Base-by-base conservation (phyloP, 208 protist genomes). In the Phytomonas francai region DNA sequence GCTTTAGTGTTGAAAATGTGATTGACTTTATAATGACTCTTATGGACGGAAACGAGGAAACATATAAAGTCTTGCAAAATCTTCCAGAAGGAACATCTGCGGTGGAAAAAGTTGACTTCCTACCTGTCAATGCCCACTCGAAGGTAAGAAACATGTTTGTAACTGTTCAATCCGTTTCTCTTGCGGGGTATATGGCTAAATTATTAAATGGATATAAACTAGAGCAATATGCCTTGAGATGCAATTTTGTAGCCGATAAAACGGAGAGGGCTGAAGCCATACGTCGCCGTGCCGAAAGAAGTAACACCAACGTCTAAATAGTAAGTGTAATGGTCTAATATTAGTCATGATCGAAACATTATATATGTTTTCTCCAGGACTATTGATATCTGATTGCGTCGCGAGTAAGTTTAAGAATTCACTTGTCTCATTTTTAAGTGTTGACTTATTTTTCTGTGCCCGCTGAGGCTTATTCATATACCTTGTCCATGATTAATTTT, bases 11-110 rank as follows among this genome's bases (percentile, higher is more conserved):
- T 36, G 54, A 78, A 27, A 67, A 88, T 33, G 74, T 96, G 6
- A 79, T 66, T 29, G 84, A 92, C 45, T 80, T 93, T 60, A 84
- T 94, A n/a, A 76, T 67, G 63, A 82, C 84, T 19, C 59, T 88
- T 16, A 0, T 91, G 6, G 74, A 87, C 71, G 45, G 27, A 19
- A 22, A 66, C 62, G 19, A 56, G 3, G 27, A 66, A 49, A 49
- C 39, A 9, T 19, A 49, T 19, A 2, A 49, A 49, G 16, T 49
- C 6, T 49, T 49, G 39, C 14, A 49, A 49, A 49, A 49, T 9
- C 39, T 6, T 6, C 12, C 39, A 9, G 39, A 49, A 19, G 39
- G 39, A 9, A 49, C 16, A 49, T 1, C 39, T 49, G 14, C 16
- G 39, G 39, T 49, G 16, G 39, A 49, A 49, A 9, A 49, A 49